These are phyloP conservation scores for Solanum rostratum DNA, from an alignment of 257 asterid genomes.

Conservation along the genomic window DNA sequence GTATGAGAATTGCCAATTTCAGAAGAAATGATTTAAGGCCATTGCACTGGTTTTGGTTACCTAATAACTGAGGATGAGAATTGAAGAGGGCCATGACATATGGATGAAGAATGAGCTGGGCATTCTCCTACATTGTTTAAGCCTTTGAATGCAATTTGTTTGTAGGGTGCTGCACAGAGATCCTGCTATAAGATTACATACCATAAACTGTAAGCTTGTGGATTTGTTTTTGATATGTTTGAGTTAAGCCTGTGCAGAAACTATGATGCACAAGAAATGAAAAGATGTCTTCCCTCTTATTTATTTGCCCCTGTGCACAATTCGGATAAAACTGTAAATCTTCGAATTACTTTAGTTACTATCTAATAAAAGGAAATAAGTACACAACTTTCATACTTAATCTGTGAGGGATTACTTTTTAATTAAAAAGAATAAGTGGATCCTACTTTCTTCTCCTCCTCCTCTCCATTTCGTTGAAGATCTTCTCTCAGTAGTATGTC, in stretches of 20 bases:
- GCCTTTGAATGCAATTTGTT: background rate
- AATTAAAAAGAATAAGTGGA: too few relatives aligned
- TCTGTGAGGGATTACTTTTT: too few relatives aligned
- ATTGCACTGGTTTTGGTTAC: background rate
- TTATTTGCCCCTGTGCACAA: background rate
- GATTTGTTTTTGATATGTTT: background rate
- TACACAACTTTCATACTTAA: background rate
- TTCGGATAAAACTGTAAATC: too few relatives aligned
- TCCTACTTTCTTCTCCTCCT: too few relatives aligned
- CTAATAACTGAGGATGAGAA: background rate
- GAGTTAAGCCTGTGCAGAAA: background rate
- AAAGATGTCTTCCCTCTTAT: background rate
- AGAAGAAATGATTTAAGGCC: background rate
- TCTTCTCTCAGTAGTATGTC: too few relatives aligned
- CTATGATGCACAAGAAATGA: background rate
- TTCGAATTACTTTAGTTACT: background rate
- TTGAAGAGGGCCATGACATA: background rate
- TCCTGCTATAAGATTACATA: background rate
- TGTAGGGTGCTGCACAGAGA: background rate
- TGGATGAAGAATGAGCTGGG: background rate
- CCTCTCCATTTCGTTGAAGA: too few relatives aligned
- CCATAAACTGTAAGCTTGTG: background rate
- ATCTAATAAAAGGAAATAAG: background rate
- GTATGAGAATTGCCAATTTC: conserved; percentile 24
- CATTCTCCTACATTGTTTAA: background rate